Percentiles rank a stretch among this genome's conserved stretches.
Evolutionary conservation across 2,329 filamentous ascomycete species (phyloP).

Genomic region (Fonsecaea erecta): DNA sequence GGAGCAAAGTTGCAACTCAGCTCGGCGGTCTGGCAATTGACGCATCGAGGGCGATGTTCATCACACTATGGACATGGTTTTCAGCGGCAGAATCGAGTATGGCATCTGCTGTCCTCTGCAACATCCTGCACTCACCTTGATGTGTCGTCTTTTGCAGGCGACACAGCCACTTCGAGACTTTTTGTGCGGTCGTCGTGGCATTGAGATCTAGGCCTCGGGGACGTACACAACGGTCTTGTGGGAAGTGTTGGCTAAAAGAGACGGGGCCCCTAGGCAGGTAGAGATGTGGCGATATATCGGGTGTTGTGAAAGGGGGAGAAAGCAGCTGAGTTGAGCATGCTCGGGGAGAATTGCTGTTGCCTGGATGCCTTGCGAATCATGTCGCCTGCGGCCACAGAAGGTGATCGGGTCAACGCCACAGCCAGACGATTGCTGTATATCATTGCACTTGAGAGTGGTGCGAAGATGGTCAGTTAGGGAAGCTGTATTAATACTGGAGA

Average conservation of each 20-base stretch:
- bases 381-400: neutral
- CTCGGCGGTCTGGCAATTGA: constrained; percentile 41
- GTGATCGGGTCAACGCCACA: neutral
- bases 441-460: too few relatives aligned
- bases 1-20: constrained; percentile 28
- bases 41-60: constrained; percentile 42
- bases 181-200: constrained; percentile 42
- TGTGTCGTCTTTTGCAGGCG: constrained; percentile 47
- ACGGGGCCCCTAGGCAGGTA: neutral
- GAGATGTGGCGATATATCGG: neutral
- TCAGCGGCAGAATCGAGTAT: neutral
- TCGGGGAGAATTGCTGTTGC: constrained; percentile 5
- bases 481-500: too few relatives aligned
- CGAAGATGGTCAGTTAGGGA: too few relatives aligned
- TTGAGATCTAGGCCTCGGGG: neutral
- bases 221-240: neutral
- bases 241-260: neutral
- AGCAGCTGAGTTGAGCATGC: neutral
- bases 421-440: neutral
- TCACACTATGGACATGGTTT: constrained; percentile 40
- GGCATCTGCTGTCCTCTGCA: neutral
- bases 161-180: constrained; percentile 47
- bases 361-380: neutral
- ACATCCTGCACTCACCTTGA: constrained; percentile 40
- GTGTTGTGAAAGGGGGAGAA: neutral